Evolutionary conservation across 2,329 filamentous ascomycete genomes (phyloP), one percentile per base, ranked within the genome.

Genomic region (Fusarium pseudonygamai): DNA sequence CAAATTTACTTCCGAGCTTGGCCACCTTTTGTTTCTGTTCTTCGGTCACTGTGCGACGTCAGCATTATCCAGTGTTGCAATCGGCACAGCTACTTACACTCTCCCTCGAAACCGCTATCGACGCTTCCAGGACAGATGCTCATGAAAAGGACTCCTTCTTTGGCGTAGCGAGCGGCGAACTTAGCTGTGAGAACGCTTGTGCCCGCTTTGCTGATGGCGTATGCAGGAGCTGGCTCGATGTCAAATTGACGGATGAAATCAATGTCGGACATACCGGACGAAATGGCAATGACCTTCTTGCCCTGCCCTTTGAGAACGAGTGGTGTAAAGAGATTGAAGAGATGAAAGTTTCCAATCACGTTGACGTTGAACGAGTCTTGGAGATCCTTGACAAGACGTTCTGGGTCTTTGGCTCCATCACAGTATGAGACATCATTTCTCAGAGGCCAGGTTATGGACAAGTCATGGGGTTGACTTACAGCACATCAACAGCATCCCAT

Each of bases 191-290:
- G 18, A 46, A 60, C 36, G 22, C 28, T 42, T 14, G 9, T 40
- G 5, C 57, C 36, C 7, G 45, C 45, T 40, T 52, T 52, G 22
- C 45, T 60, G 2, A 60, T 60, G 22, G 36, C 36, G 16, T 53
- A 60, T 13, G 40, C 30, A 32, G 45, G 34, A 26, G 36, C 45
- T 16, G 55, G 28, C 7, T 58, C 55, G 28, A 58, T 60, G 14
- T 60, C 57, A 40, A 60, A 60, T 18, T 60, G 22, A 15, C 57
- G 46, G 22, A 60, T 26, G 3, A 60, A 60, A 5, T 60, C 36
- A 2, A 60, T 28, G 10, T 60, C 46, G 26, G 36, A 60, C 36
- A 53, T 60, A 18, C 57, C 57, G 13, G 57, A 60, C 20, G 57
- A 53, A 2, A 60, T 53, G 7, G 57, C 36, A 2, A 53, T 22